Evolutionary conservation across 495 filamentous ascomycete genomes (phyloP), one percentile per base, ranked within the genome.

Genomic region (Penicillium fimorum): DNA sequence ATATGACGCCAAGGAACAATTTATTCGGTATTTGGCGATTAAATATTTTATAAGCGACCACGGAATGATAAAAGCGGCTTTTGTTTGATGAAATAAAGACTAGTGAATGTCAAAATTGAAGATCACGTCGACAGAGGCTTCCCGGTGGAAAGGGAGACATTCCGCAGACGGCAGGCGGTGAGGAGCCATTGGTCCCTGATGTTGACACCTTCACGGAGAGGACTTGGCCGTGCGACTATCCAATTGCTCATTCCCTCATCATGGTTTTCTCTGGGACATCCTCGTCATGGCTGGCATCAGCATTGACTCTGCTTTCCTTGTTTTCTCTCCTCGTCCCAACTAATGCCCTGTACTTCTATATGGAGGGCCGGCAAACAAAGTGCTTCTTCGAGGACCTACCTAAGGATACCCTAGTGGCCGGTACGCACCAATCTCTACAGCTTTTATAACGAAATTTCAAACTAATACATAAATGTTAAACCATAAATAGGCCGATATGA

Each of bases 301-400:
- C 60, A 17, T 52, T 77, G 62, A 62, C 72, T 29, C 37, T 76
- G 1, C 70, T 73, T 43, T 68, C 70, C 48, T 59, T 79, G 38
- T 62, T 79, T 58, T 73, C 74, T 35, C 63, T 85, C 12, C 67
- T 84, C 17, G 49, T 80, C 15, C 87, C 86, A 25, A 82, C 86
- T 46, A 85, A 90, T 59, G 91, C 90, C 38, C 84, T 98, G 54
- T 92, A 96, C 84, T 96, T 98, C 83, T 97, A 90, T 79, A 85
- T 97, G 72, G 92, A 97, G 66, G 88, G 87, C 60, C 81, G 83
- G 15, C 72, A 78, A 65, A 66, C 71, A 47, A 76, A 79, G 61
- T 98, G 94, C 76, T 97, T 98, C 85, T 96, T 88, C 76, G 94
- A 98, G 79, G 95, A 97, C 74, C 83, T 98, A 44, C 95, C 92